Evolutionary conservation across 1,284 basidiomycete species (phyloP), one percentile per base, ranked within the genome.

Genomic region (Microbotryum scabiosae): DNA sequence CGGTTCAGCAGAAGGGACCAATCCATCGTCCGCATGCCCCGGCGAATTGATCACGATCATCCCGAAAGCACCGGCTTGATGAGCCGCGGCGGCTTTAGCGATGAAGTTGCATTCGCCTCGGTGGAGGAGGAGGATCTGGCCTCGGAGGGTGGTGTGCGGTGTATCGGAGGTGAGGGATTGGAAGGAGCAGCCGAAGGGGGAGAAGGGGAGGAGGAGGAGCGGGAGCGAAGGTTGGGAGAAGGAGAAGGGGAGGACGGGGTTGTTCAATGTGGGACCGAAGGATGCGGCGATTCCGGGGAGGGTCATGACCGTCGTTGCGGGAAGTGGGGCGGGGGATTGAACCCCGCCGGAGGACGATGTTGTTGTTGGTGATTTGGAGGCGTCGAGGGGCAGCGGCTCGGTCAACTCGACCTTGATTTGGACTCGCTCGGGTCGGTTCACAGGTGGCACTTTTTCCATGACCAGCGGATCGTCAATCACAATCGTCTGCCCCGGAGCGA

Each of bases 101-200:
- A 61, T 65, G 55, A 72, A 71, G 4, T 66, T 68, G 51, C 71
- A 72, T 8, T 30, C 32, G 3, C 71, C 71, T 1, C 71, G 60
- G 2, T 50, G 65, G 2, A 67, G 49, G 18, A 72, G 54, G 44
- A 69, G 45, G 26, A 71, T 41, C 16, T 55, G 49, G 9, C 56
- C 56, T 7, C 53, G 32, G 51, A 60, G 9, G n/a, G 4, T 4
- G 50, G 51, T 4, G 44, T 10, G 26, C 50, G 20, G 8, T 30
- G 41, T 21, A 23, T 51, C 32, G 9, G 25, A 7, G n/a, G 21
- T 21, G 14, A 25, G 23, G 51, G 26, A 4, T 32, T 56, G 30
- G 6, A 52, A 45, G 6, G 25, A 16, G 32, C 36, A 41, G 36
- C 36, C 36, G 44, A 28, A 18, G 28, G 12, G 16, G 36, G 32